Evolutionary conservation across 2,329 filamentous ascomycete genomes (phyloP).

Genomic region (Fusarium setosum): DNA sequence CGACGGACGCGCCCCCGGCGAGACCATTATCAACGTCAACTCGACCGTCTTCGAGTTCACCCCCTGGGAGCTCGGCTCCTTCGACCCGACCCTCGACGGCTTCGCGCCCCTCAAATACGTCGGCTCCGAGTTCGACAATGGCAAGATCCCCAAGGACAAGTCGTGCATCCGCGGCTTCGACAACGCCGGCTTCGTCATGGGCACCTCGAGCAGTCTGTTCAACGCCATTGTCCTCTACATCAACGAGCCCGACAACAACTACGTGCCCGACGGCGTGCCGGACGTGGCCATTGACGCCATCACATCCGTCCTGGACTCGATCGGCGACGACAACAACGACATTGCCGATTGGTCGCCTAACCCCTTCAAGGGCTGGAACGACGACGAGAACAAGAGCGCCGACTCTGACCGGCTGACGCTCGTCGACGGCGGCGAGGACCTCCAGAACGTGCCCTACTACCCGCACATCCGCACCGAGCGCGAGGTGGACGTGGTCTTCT

Average conservation of each 20-base stretch:
- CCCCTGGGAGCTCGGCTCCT: slow-evolving; percentile 75
- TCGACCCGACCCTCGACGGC: slow-evolving; percentile 68
- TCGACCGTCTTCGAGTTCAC: slow-evolving; percentile 73
- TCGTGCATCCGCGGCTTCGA: slow-evolving; percentile 74
- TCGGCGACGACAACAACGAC: slow-evolving; percentile 75
- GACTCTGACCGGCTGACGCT: slow-evolving; percentile 70
- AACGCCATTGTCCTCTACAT: slow-evolving; percentile 79
- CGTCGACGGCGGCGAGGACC: slow-evolving; percentile 84
- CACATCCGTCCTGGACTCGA: slow-evolving; percentile 58
- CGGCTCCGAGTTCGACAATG: slow-evolving; percentile 67
- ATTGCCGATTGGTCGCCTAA: slow-evolving; percentile 79
- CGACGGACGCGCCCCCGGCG: slow-evolving; percentile 58
- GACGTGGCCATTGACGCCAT: slow-evolving; percentile 59
- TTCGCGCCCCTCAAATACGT: slow-evolving; percentile 71
- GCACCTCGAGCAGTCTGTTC: slow-evolving; percentile 84
- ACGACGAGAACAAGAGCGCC: slow-evolving; percentile 54
- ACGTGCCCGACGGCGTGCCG: slow-evolving; percentile 61
- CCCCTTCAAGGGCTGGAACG: slow-evolving; percentile 66
- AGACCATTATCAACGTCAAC: slow-evolving; percentile 61
- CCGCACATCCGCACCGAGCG: slow-evolving; percentile 65
- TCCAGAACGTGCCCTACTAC: slow-evolving; percentile 83
- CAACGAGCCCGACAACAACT: slow-evolving; percentile 57
- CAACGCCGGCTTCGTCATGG: slow-evolving; percentile 83
- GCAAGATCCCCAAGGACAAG: slow-evolving; percentile 58
- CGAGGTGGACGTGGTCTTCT: slow-evolving; percentile 71